Base-by-base conservation (phyloP, 768 basidiomycete genomes). In the Pholiota molesta region DNA sequence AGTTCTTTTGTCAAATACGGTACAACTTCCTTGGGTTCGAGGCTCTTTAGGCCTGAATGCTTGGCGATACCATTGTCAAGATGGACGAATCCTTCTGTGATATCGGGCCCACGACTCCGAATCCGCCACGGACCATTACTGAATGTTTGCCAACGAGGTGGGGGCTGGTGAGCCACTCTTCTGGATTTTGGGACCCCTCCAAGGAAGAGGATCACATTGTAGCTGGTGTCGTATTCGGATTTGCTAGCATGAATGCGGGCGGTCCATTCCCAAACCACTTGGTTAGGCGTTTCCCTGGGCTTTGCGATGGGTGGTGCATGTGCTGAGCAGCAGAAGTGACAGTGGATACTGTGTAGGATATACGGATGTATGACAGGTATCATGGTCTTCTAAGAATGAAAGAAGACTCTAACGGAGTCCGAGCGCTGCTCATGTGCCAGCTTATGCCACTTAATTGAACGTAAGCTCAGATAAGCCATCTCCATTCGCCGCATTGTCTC, bases 181-280 rank as follows among this genome's bases (percentile, higher is more conserved):
- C 59, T 8, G 75, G 70, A 57, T 83, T 74, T 10, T 65, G 78
- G 78, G n/a, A 77, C 75, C 0, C 57, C 62, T 0, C 81, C 83
- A 3, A 85, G 68, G 78, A 84, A 84, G 55, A 85, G 55, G 19
- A 79, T 64, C 35, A 85, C 73, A 28, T 71, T 68, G 68, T 79
- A 84, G 68, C 78, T 80, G 13, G 69, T 56, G 7, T 75, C 75
- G 45, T 81, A 67, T 60, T 78, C 82, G 65, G 73, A 78, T 65
- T 80, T 77, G 69, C 79, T 76, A 67, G 76, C 69, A 21, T 71
- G 69, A 47, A 83, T 72, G 39, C 79, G 77, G 6, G 71, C 79
- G 0, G 77, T 72, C 82, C 82, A 84, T 26, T 83, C 81, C 59
- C 65, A 73, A 47, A 71, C 29, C 14, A 21, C 60, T 9, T 39